Evolutionary conservation across 805 yeast genomes (phyloP), one percentile per base, ranked within the genome.

Genomic region (Cyberlindnera galapagoensis): DNA sequence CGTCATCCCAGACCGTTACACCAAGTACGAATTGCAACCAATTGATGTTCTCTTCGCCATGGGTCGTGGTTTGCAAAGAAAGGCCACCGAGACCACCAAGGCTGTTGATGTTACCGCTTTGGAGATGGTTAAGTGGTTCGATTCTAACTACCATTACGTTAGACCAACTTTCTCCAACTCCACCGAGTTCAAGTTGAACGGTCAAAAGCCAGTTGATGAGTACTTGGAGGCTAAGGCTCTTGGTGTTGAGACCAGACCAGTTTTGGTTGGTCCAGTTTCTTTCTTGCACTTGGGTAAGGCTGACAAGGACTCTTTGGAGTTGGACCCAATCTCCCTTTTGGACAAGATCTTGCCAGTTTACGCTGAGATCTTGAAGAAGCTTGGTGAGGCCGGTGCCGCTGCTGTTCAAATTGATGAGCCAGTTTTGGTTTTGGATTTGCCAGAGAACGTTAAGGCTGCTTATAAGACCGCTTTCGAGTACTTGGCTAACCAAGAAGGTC

Each of bases 121-220:
- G 62, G 95, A 92, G 77, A 92, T 92, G 98, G 98, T 92, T 54
- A 92, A 92, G 76, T 92, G 98, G 98, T 92, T 92, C 56, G 98
- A 92, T 69, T 84, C 97, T 47, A 92, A 92, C 86, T 92, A 92
- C 85, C 98, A 92, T 70, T 92, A 92, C 66, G 97, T 92, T 58
- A 85, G 98, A 76, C 98, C 98, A 67, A 92, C 98, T 51, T 88
- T 92, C 75, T 83, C 95, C 36, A 79, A 87, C 74, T 74, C 86
- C 51, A 90, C 97, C 46, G 80, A 80, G 58, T 92, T 92, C 84
- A 88, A 92, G 74, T 82, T 92, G 65, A 86, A 81, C 67, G 94
- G 95, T 59, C 71, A 79, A 56, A 92, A 92, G 75, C 97, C 98
- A 57, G 92, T 92, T 54, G 95, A 80, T 57, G 97, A 92, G 76